Conservation (phyloP, 106 monocot species). For the Apostasia shenzhenica region DNA sequence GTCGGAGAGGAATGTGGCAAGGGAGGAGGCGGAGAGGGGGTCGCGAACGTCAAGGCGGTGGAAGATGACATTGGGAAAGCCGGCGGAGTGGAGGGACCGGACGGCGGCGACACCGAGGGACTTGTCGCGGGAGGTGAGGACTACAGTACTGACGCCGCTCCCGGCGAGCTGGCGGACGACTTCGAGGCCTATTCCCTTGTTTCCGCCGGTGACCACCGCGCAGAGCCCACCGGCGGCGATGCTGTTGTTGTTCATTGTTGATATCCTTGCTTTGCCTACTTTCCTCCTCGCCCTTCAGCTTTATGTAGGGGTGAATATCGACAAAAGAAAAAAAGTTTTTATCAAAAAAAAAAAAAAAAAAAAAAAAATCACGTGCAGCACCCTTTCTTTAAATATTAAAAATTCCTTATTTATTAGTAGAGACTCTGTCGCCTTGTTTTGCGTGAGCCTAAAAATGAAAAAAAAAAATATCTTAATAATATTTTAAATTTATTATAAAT, state of each 20-base stretch:
- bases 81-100: conserved; percentile 13
- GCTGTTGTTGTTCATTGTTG: background rate
- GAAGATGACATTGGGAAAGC: conserved; percentile 22
- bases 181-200: conserved; percentile 65
- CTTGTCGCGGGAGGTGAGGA: conserved; percentile 44
- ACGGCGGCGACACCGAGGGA: conserved; percentile 31
- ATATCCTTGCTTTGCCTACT: too few relatives aligned
- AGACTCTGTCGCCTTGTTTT: too few relatives aligned
- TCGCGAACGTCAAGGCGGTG: conserved; percentile 50
- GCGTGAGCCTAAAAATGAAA: too few relatives aligned
- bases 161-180: conserved; percentile 35
- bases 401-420: too few relatives aligned
- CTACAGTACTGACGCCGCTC: conserved; percentile 27
- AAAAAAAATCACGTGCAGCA: too few relatives aligned
- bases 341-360: too few relatives aligned
- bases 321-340: too few relatives aligned
- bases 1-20: conserved; percentile 19
- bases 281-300: background rate
- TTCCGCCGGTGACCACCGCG: conserved; percentile 67
- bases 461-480: too few relatives aligned
- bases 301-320: too few relatives aligned
- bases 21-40: conserved; percentile 5
- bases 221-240: background rate
- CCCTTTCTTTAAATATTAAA: too few relatives aligned
- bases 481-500: too few relatives aligned